These are phyloP conservation scores for Rhynchospora pubera DNA, from an alignment of 176 grass and related monocot species.

Conservation along the genomic window DNA sequence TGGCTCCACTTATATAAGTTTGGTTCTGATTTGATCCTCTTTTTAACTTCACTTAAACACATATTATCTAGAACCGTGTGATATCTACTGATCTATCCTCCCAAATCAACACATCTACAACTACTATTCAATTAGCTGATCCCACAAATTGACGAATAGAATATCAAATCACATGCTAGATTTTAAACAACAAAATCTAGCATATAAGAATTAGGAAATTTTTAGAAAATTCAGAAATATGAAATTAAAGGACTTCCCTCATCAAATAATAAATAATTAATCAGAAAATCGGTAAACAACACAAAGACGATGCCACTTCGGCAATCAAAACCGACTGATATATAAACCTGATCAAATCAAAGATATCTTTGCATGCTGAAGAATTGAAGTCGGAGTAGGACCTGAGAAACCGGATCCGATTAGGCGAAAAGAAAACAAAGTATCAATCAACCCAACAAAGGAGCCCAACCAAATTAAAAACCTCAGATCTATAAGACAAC, in stretches of 20 bases:
- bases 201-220: neutral
- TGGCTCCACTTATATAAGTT: neutral
- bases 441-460: neutral
- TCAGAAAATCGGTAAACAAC: neutral
- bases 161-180: neutral
- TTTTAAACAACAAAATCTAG: neutral
- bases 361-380: neutral
- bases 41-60: neutral
- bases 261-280: neutral
- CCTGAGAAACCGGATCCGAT: constrained; percentile 7
- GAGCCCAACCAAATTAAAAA: neutral
- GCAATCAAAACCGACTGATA: neutral
- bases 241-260: neutral
- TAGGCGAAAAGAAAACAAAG: too few species aligned
- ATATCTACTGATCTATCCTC: neutral
- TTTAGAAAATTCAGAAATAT: neutral
- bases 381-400: neutral
- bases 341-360: neutral
- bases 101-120: neutral
- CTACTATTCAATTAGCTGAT: neutral
- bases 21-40: neutral
- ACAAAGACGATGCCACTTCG: neutral
- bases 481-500: neutral
- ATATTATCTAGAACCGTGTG: too few species aligned
- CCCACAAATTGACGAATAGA: neutral